These are phyloP conservation scores for Fusarium illudens DNA, from an alignment of 2,329 filamentous ascomycete species.

Conservation along the genomic window DNA sequence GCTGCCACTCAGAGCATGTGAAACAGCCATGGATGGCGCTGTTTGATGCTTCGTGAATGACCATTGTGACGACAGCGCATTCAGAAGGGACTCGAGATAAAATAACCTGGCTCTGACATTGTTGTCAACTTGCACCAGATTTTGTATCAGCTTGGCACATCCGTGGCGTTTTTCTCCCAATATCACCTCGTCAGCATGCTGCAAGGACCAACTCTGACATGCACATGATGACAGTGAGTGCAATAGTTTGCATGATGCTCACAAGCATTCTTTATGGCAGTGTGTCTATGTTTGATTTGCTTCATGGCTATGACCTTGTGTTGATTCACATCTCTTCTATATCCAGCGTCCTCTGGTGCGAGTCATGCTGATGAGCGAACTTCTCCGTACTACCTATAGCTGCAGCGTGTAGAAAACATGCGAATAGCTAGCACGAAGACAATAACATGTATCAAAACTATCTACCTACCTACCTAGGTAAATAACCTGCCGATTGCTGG, in stretches of 20 bases:
- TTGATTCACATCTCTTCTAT: neutral
- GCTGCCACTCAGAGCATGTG: slow-evolving; percentile 10
- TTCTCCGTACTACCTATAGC: neutral
- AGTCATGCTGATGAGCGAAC: neutral
- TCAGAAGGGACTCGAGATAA: neutral
- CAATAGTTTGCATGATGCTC: neutral
- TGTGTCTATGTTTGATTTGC: neutral
- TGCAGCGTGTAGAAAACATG: neutral
- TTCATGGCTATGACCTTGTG: neutral
- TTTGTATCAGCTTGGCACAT: neutral
- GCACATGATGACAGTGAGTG: neutral
- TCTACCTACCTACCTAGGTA: no score
- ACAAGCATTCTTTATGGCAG: neutral
- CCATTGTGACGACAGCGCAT: neutral
- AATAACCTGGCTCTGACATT: neutral
- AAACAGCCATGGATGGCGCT: slow-evolving; percentile 1
- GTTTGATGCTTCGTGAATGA: neutral
- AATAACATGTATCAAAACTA: neutral
- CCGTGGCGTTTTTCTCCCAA: neutral
- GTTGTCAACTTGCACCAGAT: neutral
- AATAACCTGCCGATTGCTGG: neutral
- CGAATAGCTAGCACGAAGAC: neutral
- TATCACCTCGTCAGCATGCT: neutral
- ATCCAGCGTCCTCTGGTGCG: neutral
- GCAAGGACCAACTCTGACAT: neutral